These are phyloP conservation scores for Yarrowia galli DNA, from an alignment of 1,139 yeast genomes.

Conservation along the genomic window DNA sequence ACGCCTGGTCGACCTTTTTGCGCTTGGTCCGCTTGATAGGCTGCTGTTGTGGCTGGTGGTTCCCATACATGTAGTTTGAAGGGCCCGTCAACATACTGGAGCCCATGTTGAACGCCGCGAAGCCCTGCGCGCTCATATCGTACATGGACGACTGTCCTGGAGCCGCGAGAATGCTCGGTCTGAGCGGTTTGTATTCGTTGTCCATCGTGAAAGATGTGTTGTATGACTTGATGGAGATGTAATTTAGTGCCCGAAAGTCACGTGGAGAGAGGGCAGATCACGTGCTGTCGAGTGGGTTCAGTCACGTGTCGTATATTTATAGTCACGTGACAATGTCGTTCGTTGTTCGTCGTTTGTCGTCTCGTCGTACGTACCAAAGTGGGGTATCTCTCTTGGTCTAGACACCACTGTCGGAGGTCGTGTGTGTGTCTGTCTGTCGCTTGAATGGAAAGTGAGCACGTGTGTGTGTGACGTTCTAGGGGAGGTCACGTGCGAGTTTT, in stretches of 20 bases:
- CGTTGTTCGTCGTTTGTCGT: not conserved
- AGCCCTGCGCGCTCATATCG: conserved; percentile 27
- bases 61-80: conserved; percentile 16
- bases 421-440: too few species aligned
- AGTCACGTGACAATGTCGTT: not conserved
- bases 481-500: not conserved
- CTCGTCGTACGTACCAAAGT: too few species aligned
- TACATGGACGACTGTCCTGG: conserved; percentile 36
- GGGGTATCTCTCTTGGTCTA: not conserved
- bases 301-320: not conserved
- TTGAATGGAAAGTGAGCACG: not conserved
- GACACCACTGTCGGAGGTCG: not conserved
- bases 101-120: conserved; percentile 35
- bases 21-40: conserved; percentile 42
- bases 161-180: conserved; percentile 35
- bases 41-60: conserved; percentile 24
- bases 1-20: conserved; percentile 60
- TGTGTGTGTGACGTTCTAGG: not conserved
- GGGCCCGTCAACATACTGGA: conserved; percentile 33
- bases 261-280: not conserved
- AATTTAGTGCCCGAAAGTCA: not conserved
- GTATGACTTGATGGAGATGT: not conserved
- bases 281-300: too few species aligned
- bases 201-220: too few species aligned
- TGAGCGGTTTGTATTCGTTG: conserved; percentile 26